Evolutionary conservation across 192 early-diverging fungal species (phyloP), one percentile per base, ranked within the genome.

Genomic region (Paraglomus occultum): DNA sequence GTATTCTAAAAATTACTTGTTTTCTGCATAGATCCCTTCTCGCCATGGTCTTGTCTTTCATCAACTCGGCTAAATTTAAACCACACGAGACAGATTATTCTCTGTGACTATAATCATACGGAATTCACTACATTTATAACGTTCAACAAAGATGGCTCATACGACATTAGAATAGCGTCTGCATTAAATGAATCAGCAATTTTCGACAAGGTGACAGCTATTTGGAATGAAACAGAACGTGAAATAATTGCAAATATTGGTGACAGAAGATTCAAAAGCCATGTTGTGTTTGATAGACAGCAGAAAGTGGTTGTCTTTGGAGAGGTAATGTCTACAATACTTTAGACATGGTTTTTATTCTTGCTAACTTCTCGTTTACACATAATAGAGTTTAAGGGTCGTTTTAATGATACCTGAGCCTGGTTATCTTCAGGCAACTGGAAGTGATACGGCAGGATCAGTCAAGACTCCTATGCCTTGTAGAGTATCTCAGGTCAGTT

Each of bases 391-490:
- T 54, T 31, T 31, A 31, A 79, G 78, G 55, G 75, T 76, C 6
- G 76, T 77, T 9, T 82, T 92, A 43, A 71, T 73, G 40, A 65
- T 90, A 1, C 87, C 88, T 9, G 75, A 75, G 51, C 89, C 89
- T 12, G 61, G 75, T 47, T 90, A 82, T 72, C 47, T 88, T 46
- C 76, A 78, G 48, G 76, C 73, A 8, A 81, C 75, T 5, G 73
- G 72, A 22, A 70, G 73, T 5, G 83, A 77, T 45, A 76, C 77
- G 9, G 83, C 83, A 2, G 90, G 87, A 14, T 84, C 85, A 14
- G 84, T 98, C 39, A 88, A 86, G 50, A 90, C 96, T 15, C 96
- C 96, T 11, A 98, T 98, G 96, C 94, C 96, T 14, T 96, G 96
- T 85, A 95, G 94, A 82, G 96, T 98, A 64, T 91, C 94, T 18